Conservation (phyloP, 1,139 yeast genomes). For the Candida sojae region DNA sequence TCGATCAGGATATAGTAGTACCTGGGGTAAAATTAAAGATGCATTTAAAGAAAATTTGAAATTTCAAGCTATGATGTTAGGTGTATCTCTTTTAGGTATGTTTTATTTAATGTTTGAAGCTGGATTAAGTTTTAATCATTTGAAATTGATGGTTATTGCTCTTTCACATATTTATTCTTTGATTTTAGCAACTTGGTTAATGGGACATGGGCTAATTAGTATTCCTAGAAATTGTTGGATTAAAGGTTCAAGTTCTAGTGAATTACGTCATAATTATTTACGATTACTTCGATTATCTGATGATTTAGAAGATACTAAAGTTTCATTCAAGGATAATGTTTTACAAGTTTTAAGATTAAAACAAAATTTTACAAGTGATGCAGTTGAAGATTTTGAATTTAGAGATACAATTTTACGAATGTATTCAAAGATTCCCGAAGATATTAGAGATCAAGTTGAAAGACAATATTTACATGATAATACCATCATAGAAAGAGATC, state of each 20-base stretch:
- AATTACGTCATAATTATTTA: slow-evolving; percentile 48
- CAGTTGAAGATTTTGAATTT: slow-evolving; percentile 31
- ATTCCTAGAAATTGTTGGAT: slow-evolving; percentile 64
- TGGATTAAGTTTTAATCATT: slow-evolving; percentile 57
- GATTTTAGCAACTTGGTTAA: slow-evolving; percentile 74
- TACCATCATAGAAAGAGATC: slow-evolving; percentile 32
- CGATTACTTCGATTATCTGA: slow-evolving; percentile 63
- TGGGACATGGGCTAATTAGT: slow-evolving; percentile 79
- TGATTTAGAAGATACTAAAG: slow-evolving; percentile 62
- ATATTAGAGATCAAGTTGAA: slow-evolving; percentile 36
- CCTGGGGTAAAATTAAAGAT: slow-evolving; percentile 48
- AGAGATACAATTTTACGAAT: slow-evolving; percentile 46
- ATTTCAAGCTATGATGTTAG: slow-evolving; percentile 61
- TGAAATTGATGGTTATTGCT: slow-evolving; percentile 73
- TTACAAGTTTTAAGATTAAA: slow-evolving; percentile 57
- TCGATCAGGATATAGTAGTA: slow-evolving; percentile 65
- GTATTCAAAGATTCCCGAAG: slow-evolving; percentile 34
- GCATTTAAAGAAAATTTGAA: slow-evolving; percentile 58
- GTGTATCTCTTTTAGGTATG: slow-evolving; percentile 53
- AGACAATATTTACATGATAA: slow-evolving; percentile 29
- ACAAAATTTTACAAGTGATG: slow-evolving; percentile 34
- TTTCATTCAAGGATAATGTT: slow-evolving; percentile 64
- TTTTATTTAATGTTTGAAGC: slow-evolving; percentile 62
- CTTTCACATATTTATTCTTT: slow-evolving; percentile 79
- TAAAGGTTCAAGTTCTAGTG: slow-evolving; percentile 41